phyloP scores from a whole-genome alignment of 192 early-diverging fungal species.

The Rhizoclosmatium sp. region DNA sequence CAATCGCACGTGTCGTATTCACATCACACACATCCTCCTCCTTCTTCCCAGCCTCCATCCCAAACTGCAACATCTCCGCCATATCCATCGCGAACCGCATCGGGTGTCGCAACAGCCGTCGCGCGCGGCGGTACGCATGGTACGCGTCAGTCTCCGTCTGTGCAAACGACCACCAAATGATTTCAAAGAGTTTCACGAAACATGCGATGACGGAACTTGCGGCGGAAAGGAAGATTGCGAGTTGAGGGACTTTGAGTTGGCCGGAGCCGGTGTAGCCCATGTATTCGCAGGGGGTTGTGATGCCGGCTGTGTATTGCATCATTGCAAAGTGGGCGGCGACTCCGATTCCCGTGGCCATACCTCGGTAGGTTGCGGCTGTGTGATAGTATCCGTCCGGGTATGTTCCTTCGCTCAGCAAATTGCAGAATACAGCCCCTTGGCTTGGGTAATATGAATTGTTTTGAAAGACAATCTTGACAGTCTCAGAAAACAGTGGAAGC shows the following conservation, averaged over 20 bases:
- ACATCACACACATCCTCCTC: slow-evolving; percentile 28
- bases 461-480: not conserved
- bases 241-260: slow-evolving; percentile 4
- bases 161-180: slow-evolving; percentile 31
- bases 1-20: slow-evolving; percentile 13
- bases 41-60: not conserved
- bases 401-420: slow-evolving; percentile 23
- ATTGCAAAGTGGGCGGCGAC: slow-evolving; percentile 25
- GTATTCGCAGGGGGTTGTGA: slow-evolving; percentile 16
- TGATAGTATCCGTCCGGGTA: slow-evolving; percentile 29
- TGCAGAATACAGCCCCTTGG: slow-evolving; percentile 19
- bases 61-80: slow-evolving; percentile 25
- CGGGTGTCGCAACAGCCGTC: slow-evolving; percentile 17
- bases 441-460: slow-evolving; percentile 10
- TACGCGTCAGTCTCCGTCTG: not conserved
- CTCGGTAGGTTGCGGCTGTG: slow-evolving; percentile 10
- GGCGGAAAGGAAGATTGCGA: slow-evolving; percentile 5
- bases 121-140: slow-evolving; percentile 27
- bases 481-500: not conserved
- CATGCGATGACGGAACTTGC: not conserved
- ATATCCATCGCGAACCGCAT: slow-evolving; percentile 34
- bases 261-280: slow-evolving; percentile 19
- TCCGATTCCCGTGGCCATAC: slow-evolving; percentile 26
- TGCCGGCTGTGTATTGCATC: slow-evolving; percentile 3
- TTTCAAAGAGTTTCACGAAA: slow-evolving; percentile 33